Evolutionary conservation across 2,329 filamentous ascomycete genomes (phyloP).

Genomic region (Sarocladium kiliense): DNA sequence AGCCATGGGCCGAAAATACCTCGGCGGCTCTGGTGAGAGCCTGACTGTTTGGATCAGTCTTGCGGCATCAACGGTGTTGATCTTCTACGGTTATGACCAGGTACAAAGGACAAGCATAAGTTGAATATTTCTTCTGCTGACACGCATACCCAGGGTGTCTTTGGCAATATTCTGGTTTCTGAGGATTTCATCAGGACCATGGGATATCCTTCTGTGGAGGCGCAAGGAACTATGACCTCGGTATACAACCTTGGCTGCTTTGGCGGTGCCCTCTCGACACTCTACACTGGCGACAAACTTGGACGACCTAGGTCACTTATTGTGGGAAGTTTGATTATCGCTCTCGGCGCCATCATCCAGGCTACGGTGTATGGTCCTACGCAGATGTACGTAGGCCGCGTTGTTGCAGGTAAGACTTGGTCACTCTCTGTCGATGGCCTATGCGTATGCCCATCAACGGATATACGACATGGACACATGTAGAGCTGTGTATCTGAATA

Average conservation of each 20-base stretch:
- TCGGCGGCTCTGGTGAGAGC: conserved; percentile 42
- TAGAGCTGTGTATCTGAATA: no score
- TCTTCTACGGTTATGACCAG: conserved; percentile 44
- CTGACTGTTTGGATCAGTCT: conserved; percentile 49
- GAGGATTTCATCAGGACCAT: conserved; percentile 19
- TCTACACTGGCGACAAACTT: conserved; percentile 35
- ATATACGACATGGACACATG: no score
- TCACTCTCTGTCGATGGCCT: background rate
- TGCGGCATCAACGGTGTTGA: conserved; percentile 41
- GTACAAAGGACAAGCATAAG: conserved; percentile 17
- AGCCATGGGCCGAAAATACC: conserved; percentile 30
- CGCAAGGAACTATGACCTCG: conserved; percentile 14
- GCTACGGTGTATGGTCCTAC: conserved; percentile 12
- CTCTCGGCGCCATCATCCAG: conserved; percentile 12
- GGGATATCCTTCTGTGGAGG: conserved; percentile 14
- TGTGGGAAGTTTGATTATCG: conserved; percentile 8
- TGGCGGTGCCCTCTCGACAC: conserved; percentile 36
- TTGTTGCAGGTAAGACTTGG: conserved; percentile 13
- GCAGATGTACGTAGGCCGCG: conserved; percentile 23
- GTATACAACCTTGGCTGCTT: conserved; percentile 45
- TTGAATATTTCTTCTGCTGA: conserved; percentile 1
- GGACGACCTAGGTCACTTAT: conserved; percentile 37
- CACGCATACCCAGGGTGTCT: conserved; percentile 20
- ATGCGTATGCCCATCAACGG: no score
- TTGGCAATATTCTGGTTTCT: conserved; percentile 22